Base-by-base conservation (phyloP, 23 red algal species). In the Agarophyton chilense region DNA sequence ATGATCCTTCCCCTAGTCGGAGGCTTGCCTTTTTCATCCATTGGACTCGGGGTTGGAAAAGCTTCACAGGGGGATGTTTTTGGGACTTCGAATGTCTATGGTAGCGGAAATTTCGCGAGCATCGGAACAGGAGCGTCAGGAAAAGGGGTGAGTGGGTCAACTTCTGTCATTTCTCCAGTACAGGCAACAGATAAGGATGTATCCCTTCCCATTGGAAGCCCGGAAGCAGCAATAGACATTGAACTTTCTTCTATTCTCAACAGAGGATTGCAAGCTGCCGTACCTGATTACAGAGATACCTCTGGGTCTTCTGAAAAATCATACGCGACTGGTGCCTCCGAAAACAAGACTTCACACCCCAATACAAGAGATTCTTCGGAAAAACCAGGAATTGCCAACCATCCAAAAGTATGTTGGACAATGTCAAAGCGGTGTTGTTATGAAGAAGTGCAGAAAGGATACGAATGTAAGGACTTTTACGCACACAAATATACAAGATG, bases 401-500 rank as follows among this genome's bases (percentile, higher is more conserved):
- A 1, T 41, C 79, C 79, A 56, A 63, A 83, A 33, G 41, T 61
- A n/a, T 86, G 82, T 67, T 86, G 82, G 82, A 67, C 49, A 29
- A 63, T 86, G 38, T 70, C 40, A 18, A 86, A 86, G 29, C 60
- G 28, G 6, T 86, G 82, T 31, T 86, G 82, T 31, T 86, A 71
- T 46, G 64, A 66, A 63, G 82, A 86, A 31, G 82, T 86, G 64
- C 60, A 86, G 40, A 53, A 34, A 19, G 82, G 82, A 33, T 86
- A 86, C 44, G 64, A 86, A 32, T 86, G 82, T 31, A 66, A 71
- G 21, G 82, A 86, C 65, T 86, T 54, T 68, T 86, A 86, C 26
- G 39, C 22, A 42, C 45, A 86, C 45, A 86, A 73, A 64, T 86
- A 86, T 44, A 44, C 82, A 18, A 44, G 82, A 54, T 86, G 82